Conservation (phyloP, 1,139 yeast genomes). For the Spathaspora sp. region DNA sequence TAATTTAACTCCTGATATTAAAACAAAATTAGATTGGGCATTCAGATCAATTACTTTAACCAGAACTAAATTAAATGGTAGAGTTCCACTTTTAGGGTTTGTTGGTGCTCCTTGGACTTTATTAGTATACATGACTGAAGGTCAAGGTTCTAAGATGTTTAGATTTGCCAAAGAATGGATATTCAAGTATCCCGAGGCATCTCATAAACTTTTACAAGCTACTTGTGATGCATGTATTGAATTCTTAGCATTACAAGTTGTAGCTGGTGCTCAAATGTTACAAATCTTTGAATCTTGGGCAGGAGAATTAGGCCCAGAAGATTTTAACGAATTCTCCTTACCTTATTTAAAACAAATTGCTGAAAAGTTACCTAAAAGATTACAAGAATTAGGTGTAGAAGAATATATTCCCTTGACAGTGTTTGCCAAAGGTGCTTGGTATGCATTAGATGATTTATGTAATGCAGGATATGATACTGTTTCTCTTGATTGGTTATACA, state of each 20-base stretch:
- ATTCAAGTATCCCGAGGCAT: constrained; percentile 69
- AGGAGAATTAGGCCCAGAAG: constrained; percentile 89
- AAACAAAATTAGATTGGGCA: constrained; percentile 87
- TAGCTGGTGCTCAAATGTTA: constrained; percentile 97
- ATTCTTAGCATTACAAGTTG: constrained; percentile 89
- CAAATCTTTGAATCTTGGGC: constrained; percentile 99
- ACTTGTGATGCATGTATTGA: constrained; percentile 89
- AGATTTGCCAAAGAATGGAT: constrained; percentile 93
- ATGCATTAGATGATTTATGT: constrained; percentile 84
- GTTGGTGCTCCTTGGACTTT: constrained; percentile 99
- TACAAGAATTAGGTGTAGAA: constrained; percentile 65
- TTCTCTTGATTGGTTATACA: constrained; percentile 89
- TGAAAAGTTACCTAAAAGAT: constrained; percentile 62
- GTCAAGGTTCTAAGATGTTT: constrained; percentile 92
- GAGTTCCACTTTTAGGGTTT: constrained; percentile 93
- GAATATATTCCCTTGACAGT: constrained; percentile 84
- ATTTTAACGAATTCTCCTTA: constrained; percentile 82
- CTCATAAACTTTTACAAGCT: constrained; percentile 71
- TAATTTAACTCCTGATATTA: constrained; percentile 63
- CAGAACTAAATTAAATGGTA: constrained; percentile 76
- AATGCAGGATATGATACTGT: constrained; percentile 83
- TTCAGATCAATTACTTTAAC: constrained; percentile 88
- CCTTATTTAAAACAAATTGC: constrained; percentile 85
- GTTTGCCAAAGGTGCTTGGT: constrained; percentile 98
- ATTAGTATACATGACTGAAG: constrained; percentile 95